Percentiles rank a stretch among this genome's conserved stretches.
These are phyloP conservation scores for Cytidiella melzeri DNA, from an alignment of 768 basidiomycete species.

Conservation along the genomic window DNA sequence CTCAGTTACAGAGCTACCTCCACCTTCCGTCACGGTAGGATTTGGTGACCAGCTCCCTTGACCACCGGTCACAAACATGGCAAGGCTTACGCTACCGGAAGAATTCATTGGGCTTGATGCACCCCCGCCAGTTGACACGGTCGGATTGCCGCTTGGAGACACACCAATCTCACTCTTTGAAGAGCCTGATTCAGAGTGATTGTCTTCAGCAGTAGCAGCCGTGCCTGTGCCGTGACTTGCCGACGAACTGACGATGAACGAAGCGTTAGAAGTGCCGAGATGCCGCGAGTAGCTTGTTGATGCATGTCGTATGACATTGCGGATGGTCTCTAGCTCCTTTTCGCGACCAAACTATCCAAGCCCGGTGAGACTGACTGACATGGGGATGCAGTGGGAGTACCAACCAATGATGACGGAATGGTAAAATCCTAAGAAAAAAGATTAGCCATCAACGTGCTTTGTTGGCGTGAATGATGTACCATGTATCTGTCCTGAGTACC, in stretches of 20 bases:
- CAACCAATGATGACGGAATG: conserved; percentile 58
- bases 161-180: conserved; percentile 8
- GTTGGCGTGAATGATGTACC: conserved; percentile 35
- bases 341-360: conserved; percentile 56
- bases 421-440: conserved; percentile 67
- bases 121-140: conserved; percentile 8
- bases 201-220: conserved; percentile 7
- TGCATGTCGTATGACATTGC: conserved; percentile 46
- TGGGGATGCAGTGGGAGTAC: not conserved
- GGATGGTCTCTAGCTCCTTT: conserved; percentile 61
- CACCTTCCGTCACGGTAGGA: not conserved
- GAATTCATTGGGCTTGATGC: conserved; percentile 6
- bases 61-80: not conserved
- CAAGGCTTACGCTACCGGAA: not conserved
- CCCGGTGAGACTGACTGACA: not conserved
- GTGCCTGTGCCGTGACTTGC: conserved; percentile 23
- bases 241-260: conserved; percentile 31
- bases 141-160: conserved; percentile 3
- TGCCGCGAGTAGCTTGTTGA: conserved; percentile 59
- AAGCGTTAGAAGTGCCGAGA: conserved; percentile 37
- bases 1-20: not conserved
- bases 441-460: too few species aligned
- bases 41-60: not conserved
- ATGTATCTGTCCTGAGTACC: conserved; percentile 58
- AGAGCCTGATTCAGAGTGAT: conserved; percentile 6